These are phyloP conservation scores for Metarhizium album DNA, from an alignment of 2,329 filamentous ascomycete genomes.

Conservation along the genomic window DNA sequence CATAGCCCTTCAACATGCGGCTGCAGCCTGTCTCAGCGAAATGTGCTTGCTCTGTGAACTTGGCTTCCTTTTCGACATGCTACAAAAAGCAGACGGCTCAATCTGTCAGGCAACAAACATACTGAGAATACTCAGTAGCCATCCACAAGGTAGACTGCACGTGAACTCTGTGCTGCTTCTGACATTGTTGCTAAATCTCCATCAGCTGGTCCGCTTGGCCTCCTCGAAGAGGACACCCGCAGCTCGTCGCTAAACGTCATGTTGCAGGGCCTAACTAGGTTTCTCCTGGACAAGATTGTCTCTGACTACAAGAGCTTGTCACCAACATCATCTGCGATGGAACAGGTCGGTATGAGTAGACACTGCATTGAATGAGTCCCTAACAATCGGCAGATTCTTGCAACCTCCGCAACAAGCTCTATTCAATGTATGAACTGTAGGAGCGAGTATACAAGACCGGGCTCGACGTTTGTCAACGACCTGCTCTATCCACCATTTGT, in stretches of 20 bases:
- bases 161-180: background rate
- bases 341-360: conserved; percentile 41
- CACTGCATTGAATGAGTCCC: background rate
- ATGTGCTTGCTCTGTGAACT: conserved; percentile 86
- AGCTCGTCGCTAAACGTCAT: conserved; percentile 66
- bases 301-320: conserved; percentile 63
- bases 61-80: conserved; percentile 94
- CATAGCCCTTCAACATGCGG: conserved; percentile 76
- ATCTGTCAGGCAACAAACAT: conserved; percentile 96
- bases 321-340: conserved; percentile 52
- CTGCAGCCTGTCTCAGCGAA: conserved; percentile 72
- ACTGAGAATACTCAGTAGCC: conserved; percentile 76
- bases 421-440: conserved; percentile 82
- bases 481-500: conserved; percentile 59
- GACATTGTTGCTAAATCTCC: background rate
- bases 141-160: conserved; percentile 52
- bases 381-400: conserved; percentile 35
- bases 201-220: conserved; percentile 57
- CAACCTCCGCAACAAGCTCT: conserved; percentile 58
- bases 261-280: conserved; percentile 77
- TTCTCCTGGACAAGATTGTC: conserved; percentile 71
- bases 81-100: conserved; percentile 86
- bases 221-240: conserved; percentile 75
- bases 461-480: conserved; percentile 74
- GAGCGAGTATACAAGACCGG: conserved; percentile 73